Base-by-base conservation (phyloP, 2,329 filamentous ascomycete genomes). In the Sporothrix pallida region DNA sequence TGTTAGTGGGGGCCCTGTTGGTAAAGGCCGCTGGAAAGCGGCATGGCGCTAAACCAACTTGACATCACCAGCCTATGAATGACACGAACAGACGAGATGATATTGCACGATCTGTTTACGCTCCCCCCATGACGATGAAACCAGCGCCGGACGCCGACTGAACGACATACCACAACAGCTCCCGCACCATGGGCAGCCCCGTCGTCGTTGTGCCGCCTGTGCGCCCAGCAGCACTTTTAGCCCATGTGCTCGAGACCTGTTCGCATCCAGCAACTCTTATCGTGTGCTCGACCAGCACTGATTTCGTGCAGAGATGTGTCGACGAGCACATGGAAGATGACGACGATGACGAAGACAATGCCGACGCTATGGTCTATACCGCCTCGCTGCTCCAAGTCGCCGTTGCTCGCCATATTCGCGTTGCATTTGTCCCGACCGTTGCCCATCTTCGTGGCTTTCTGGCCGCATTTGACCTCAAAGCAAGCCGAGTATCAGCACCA, bases 361-460 rank as follows among this genome's bases (percentile, higher is more conserved):
- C 75, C 74, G 26, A 52, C 62, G 68, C 76, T 74, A 62, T 94
- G 8, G 82, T 93, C 7, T 58, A 68, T 83, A 85, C 17, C 88
- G 65, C 90, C 42, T 90, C 92, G 0, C 87, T 97, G 15, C 87
- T 90, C 72, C 87, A 93, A 75, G 85, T 95, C 42, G 88, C 91
- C 65, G 86, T 88, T 3, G 91, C 93, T 8, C 88, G 89, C 44
- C 89, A 91, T 78, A 87, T 97, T 75, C 89, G 88, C 72, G 81
- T 95, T 9, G 83, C 89, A 50, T 98, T 97, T 82, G 88, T 90
- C 72, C 90, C 93, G 0, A 93, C 92, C 2, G 87, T 96, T 72
- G 90, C 92, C 26, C 90, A 93, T 80, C 87, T 97, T 7, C 91
- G 93, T 72, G 93, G 93, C 50, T 93, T 91, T 78, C 85, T 98